These are phyloP conservation scores for Colletotrichum endophyticum DNA, from an alignment of 2,329 filamentous ascomycete species.

Conservation along the genomic window DNA sequence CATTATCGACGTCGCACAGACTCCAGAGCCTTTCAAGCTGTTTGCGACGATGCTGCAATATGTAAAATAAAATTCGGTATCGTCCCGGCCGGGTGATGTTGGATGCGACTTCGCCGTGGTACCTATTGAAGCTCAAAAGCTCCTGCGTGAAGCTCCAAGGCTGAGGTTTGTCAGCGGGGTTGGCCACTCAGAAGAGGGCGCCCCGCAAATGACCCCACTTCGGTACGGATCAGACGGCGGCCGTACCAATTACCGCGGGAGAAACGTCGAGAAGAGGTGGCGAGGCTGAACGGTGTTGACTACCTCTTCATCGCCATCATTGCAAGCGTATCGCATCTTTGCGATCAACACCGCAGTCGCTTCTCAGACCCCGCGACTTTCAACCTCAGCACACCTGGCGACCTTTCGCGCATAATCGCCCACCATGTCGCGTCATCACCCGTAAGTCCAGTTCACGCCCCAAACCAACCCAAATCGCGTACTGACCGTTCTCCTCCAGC, in stretches of 20 bases:
- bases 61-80: not conserved
- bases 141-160: slow-evolving; percentile 9
- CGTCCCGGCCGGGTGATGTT: not conserved
- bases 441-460: slow-evolving; percentile 59
- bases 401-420: not conserved
- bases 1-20: not conserved
- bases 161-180: slow-evolving; percentile 20
- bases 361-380: not conserved
- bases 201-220: not conserved
- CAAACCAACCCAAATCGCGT: slow-evolving; percentile 14
- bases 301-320: not conserved
- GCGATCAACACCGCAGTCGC: not conserved
- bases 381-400: not conserved
- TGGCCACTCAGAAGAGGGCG: not conserved
- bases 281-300: slow-evolving; percentile 50
- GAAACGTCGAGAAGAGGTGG: slow-evolving; percentile 26
- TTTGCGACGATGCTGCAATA: not conserved
- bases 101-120: not conserved
- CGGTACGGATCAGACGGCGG: not conserved
- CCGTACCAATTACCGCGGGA: slow-evolving; percentile 4
- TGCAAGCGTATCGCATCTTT: not conserved
- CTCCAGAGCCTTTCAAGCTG: no score
- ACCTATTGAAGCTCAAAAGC: not conserved
- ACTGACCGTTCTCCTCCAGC: slow-evolving; percentile 48
- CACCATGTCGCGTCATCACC: slow-evolving; percentile 91